Conservation (phyloP, 2,329 filamentous ascomycete genomes). For the Fusarium dimerum region DNA sequence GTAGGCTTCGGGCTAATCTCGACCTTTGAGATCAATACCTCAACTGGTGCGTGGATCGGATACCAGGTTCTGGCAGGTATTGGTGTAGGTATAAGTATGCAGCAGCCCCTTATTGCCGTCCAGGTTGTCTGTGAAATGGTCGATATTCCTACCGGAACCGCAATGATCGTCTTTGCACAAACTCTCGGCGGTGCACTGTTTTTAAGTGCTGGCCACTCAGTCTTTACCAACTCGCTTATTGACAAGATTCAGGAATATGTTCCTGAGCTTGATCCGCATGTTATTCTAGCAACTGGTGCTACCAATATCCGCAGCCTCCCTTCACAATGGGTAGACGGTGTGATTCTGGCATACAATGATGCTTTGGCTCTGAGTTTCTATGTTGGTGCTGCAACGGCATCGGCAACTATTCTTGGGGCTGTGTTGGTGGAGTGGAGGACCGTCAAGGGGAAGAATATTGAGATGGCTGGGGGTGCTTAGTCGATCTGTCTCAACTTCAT, state of each 20-base stretch:
- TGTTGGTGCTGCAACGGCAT: slow-evolving; percentile 45
- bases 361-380: slow-evolving; percentile 45
- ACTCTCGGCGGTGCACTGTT: slow-evolving; percentile 46
- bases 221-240: slow-evolving; percentile 51
- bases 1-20: slow-evolving; percentile 45
- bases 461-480: slow-evolving; percentile 30
- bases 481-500: too few relatives aligned
- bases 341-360: slow-evolving; percentile 46
- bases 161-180: slow-evolving; percentile 34
- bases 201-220: slow-evolving; percentile 48
- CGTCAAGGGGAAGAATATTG: slow-evolving; percentile 55
- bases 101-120: slow-evolving; percentile 47
- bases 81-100: slow-evolving; percentile 44
- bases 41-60: slow-evolving; percentile 43
- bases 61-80: slow-evolving; percentile 40
- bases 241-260: slow-evolving; percentile 37
- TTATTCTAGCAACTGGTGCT: slow-evolving; percentile 38
- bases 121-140: slow-evolving; percentile 37
- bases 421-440: slow-evolving; percentile 55
- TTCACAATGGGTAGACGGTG: slow-evolving; percentile 31
- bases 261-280: slow-evolving; percentile 35
- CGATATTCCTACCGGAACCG: slow-evolving; percentile 40
- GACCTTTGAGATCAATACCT: slow-evolving; percentile 38
- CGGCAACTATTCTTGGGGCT: slow-evolving; percentile 44
- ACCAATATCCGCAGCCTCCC: slow-evolving; percentile 38